Conservation (phyloP, 169 alveolate genomes). For the Besnoitia besnoiti region DNA sequence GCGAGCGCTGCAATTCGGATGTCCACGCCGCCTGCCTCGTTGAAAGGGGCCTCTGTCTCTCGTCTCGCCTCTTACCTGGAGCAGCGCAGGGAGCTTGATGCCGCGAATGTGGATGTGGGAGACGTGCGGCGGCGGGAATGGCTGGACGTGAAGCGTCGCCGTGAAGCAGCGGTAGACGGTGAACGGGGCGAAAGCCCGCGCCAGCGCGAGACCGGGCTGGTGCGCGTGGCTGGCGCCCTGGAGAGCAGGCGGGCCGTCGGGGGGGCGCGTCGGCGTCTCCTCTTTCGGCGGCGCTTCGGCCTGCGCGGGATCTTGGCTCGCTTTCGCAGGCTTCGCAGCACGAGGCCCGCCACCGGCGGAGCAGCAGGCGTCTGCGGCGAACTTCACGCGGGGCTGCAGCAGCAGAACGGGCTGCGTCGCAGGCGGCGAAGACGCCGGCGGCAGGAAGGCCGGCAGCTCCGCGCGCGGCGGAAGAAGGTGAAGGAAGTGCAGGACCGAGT, state of each 20-base stretch:
- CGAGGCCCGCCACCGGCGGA: neutral
- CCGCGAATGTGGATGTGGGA: slow-evolving; percentile 24
- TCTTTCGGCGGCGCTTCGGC: neutral
- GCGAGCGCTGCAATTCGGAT: too few species aligned
- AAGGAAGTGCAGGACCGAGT: neutral
- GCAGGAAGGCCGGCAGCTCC: neutral
- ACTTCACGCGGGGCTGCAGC: neutral
- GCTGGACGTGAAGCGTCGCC: slow-evolving; percentile 32
- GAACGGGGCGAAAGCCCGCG: neutral
- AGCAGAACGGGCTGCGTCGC: neutral
- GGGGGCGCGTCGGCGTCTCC: neutral
- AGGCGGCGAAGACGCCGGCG: neutral
- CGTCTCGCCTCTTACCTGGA: slow-evolving; percentile 13
- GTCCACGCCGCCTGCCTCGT: too few species aligned
- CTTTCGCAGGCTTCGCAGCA: neutral
- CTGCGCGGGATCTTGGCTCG: neutral
- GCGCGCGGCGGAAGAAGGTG: slow-evolving; percentile 14
- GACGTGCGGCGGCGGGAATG: slow-evolving; percentile 60
- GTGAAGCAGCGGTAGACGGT: slow-evolving; percentile 9
- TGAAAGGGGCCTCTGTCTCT: too few species aligned
- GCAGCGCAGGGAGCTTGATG: slow-evolving; percentile 45
- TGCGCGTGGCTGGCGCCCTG: neutral
- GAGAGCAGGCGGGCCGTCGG: neutral
- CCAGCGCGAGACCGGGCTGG: too few species aligned
- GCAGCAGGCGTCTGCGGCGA: neutral